Conservation (phyloP, 2,329 filamentous ascomycete species). For the Cladosporium sp. region DNA sequence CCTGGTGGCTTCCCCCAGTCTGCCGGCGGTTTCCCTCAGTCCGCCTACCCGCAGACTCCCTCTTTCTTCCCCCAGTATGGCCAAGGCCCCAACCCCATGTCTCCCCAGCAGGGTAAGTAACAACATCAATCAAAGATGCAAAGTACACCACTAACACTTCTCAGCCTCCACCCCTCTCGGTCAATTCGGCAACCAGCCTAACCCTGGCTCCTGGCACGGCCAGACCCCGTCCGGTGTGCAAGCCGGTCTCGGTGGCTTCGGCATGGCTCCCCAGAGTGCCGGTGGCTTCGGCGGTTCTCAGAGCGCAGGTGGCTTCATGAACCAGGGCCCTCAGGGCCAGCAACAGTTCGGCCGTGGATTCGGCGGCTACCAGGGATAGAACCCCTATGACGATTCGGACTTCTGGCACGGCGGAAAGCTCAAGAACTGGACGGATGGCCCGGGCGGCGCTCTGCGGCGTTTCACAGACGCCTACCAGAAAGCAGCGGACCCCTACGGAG, state of each 20-base stretch:
- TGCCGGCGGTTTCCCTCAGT: constrained; percentile 49
- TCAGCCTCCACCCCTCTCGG: constrained; percentile 54
- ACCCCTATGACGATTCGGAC: constrained; percentile 17
- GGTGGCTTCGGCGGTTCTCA: constrained; percentile 77
- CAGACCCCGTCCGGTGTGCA: constrained; percentile 25
- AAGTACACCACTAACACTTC: constrained; percentile 26
- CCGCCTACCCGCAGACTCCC: constrained; percentile 61
- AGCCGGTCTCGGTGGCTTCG: constrained; percentile 16
- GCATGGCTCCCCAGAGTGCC: constrained; percentile 59
- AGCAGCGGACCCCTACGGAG: background rate
- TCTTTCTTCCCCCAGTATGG: constrained; percentile 93
- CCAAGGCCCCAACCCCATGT: constrained; percentile 64
- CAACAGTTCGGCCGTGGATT: constrained; percentile 52
- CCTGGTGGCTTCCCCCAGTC: constrained; percentile 78
- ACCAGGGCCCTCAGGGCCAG: constrained; percentile 50
- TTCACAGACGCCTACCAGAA: background rate
- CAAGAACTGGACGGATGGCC: constrained; percentile 15
- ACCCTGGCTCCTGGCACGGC: constrained; percentile 49
- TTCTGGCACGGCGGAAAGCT: constrained; percentile 14
- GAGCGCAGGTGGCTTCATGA: constrained; percentile 51
- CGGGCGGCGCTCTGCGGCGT: constrained; percentile 6
- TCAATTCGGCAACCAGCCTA: constrained; percentile 59
- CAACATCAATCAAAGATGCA: background rate
- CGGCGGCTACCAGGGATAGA: constrained; percentile 60
- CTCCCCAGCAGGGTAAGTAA: constrained; percentile 41